Base-by-base conservation (phyloP, 169 alveolate genomes). In the Babesia caballi region DNA sequence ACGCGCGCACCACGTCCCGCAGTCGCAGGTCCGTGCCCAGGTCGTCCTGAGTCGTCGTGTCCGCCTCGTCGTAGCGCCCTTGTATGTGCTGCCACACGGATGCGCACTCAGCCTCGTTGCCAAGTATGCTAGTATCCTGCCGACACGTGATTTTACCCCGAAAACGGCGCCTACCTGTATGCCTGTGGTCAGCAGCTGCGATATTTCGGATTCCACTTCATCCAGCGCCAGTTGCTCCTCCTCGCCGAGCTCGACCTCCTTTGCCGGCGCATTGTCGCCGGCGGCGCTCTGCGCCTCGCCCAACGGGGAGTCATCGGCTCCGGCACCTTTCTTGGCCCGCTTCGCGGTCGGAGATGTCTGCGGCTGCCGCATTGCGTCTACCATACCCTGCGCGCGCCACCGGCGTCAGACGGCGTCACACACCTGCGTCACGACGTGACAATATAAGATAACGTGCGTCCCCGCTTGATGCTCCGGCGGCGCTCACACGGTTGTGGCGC, bases 51-150 rank as follows among this genome's bases (percentile, higher is more conserved):
- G 25, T 21, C 35, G 40, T 33, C 3, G 53, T 36, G 3, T 19
- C 49, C 9, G 3, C 21, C 4, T 71, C 82, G 23, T 42, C 50
- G 38, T 67, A 23, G 9, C 17, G 61, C 25, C 27, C 33, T 42
- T 60, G 58, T 27, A 71, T 47, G 40, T 56, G 47, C 33, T 78
- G 68, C 82, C 87, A 67, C 5, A 78, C 65, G 23, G 54, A 38
- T 12, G 30, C 52, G 42, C 87, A 78, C 30, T 61, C 54, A 4
- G 54, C 76, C 30, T 58, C 61, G 36, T 69, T 32, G 47, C 83
- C 67, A 36, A 78, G 15, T 15, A 78, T 47, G 41, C 87, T 78
- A n/a, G 77, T 60, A 51, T 78, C 83, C 87, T 78, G 73, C 44
- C 54, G n/a, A 11, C 2, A 0, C 28, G 5, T 41, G 12, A 25